Conservation (phyloP, 2,329 filamentous ascomycete species). For the Canariomyces notabilis region DNA sequence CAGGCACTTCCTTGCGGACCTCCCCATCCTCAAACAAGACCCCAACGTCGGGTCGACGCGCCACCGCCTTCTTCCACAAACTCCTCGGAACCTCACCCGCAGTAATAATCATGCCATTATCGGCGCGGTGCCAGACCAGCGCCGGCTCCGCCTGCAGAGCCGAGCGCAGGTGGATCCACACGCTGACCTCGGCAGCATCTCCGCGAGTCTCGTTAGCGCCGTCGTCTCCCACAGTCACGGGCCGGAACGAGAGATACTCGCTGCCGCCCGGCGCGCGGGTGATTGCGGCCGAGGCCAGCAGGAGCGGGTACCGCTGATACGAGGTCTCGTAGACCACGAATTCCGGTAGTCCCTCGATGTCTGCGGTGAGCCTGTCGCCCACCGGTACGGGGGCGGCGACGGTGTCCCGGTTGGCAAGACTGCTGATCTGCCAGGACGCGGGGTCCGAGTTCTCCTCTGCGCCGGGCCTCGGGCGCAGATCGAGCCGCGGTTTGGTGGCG, state of each 20-base stretch:
- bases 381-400: slow-evolving; percentile 10
- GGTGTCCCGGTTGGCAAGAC: slow-evolving; percentile 24
- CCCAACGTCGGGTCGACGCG: slow-evolving; percentile 37
- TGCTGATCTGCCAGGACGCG: slow-evolving; percentile 34
- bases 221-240: slow-evolving; percentile 30
- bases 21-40: slow-evolving; percentile 39
- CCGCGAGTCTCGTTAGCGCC: slow-evolving; percentile 16
- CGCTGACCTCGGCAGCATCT: slow-evolving; percentile 37
- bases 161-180: slow-evolving; percentile 37
- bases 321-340: slow-evolving; percentile 42
- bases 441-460: slow-evolving; percentile 23
- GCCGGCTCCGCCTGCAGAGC: slow-evolving; percentile 31
- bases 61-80: slow-evolving; percentile 40
- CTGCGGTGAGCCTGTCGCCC: slow-evolving; percentile 29
- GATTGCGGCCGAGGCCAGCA: slow-evolving; percentile 37
- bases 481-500: slow-evolving; percentile 34
- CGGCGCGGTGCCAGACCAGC: slow-evolving; percentile 36
- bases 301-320: slow-evolving; percentile 40
- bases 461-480: slow-evolving; percentile 27
- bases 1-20: slow-evolving; percentile 39
- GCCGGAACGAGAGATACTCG: slow-evolving; percentile 29
- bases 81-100: slow-evolving; percentile 31
- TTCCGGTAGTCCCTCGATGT: slow-evolving; percentile 34
- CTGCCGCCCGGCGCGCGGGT: slow-evolving; percentile 37
- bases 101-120: slow-evolving; percentile 34